Evolutionary conservation across 805 yeast species (phyloP), one percentile per base, ranked within the genome.

Genomic region (Debaryomyces hansenii): DNA sequence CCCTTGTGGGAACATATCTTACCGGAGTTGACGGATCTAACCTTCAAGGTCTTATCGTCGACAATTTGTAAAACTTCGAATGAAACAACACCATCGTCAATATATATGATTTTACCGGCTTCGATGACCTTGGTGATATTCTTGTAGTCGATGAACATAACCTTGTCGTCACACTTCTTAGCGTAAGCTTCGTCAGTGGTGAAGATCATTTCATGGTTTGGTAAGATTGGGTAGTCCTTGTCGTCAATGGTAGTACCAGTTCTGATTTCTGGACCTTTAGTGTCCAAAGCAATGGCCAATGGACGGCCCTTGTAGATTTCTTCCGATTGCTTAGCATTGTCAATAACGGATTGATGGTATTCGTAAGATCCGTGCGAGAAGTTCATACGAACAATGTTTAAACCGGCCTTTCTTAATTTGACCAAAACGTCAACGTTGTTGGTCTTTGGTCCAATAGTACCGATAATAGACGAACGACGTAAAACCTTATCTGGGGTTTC

Each of bases 191-290:
- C 92, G 70, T 92, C 95, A 52, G 98, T 94, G 69, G 97, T 76
- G 80, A 94, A 87, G 66, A 77, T 83, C 96, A 94, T 87, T 72
- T 86, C 92, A 72, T 90, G 96, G 74, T 83, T 84, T 51, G 94
- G 80, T 38, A 80, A 72, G 63, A 94, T 87, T 64, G 96, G 86
- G 74, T 74, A 90, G 68, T 94, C 99, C 51, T 74, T 71, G 49
- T 82, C 87, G 63, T 80, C 88, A 54, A 74, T 69, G 60, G 99
- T 94, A 71, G 90, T 84, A 74, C 99, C 99, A 49, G 99, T 92
- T 83, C 99, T 89, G 78, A 94, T 94, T 78, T 94, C 99, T 54
- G 99, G 99, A 60, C 99, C 99, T 83, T 94, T 94, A 72, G 98
- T 94, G 74, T 94, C 99, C 62, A 94, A 84, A 56, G 99, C 99